phyloP scores from a whole-genome alignment of 2,329 filamentous ascomycete species.

The Dothiorella sarmentorum region DNA sequence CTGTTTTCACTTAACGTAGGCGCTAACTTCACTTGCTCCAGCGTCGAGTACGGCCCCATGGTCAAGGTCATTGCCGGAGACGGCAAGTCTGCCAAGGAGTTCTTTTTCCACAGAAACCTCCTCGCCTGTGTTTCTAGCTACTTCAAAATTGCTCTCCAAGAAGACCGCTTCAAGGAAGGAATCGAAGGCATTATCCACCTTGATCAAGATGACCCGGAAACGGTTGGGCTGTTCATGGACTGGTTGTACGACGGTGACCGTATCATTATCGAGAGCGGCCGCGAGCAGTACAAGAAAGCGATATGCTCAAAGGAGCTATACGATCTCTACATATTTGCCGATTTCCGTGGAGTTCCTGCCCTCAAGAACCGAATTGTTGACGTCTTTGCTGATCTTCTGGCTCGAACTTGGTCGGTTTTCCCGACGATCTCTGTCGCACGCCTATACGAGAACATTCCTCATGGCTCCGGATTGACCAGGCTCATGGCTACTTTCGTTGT shows the following conservation, averaged over 20 bases:
- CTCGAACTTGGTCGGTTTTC: neutral
- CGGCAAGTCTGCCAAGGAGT: neutral
- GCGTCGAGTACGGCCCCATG: neutral
- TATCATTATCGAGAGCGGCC: too few relatives aligned
- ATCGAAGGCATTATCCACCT: neutral
- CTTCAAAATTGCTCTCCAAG: neutral
- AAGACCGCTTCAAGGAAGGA: neutral
- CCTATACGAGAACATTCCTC: neutral
- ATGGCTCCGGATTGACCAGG: neutral
- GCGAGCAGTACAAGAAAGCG: too few relatives aligned
- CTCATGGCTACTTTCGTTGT: neutral
- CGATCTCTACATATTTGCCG: neutral
- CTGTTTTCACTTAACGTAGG: neutral
- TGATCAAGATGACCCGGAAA: neutral
- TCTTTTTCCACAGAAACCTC: neutral
- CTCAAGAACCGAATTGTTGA: neutral
- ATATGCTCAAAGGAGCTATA: too few relatives aligned
- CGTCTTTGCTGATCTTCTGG: neutral
- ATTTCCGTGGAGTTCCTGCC: neutral
- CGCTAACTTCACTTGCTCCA: too few relatives aligned
- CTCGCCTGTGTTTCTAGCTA: neutral
- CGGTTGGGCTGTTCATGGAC: neutral
- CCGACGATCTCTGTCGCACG: neutral
- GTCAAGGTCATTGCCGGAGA: neutral
- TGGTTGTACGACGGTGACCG: neutral